Evolutionary conservation across 148 eudicot species (phyloP).

Genomic region (Gaultheria prostrata): DNA sequence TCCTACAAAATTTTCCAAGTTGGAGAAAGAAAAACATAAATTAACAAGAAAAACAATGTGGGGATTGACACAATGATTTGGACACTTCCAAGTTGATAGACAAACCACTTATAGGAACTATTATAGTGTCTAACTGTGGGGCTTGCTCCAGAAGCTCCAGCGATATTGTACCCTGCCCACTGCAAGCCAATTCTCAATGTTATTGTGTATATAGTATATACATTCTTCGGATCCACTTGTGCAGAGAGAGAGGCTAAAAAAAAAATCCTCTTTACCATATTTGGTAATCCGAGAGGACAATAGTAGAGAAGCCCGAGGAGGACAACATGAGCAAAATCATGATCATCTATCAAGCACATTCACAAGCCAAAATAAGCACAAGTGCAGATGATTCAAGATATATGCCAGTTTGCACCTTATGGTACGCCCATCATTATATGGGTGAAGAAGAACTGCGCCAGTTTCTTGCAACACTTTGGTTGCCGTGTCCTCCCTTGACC

Average conservation of each 20-base stretch:
- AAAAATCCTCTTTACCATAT: not conserved
- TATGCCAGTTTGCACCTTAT: conserved; percentile 48
- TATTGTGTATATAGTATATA: not conserved
- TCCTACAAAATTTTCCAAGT: conserved; percentile 40
- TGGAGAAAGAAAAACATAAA: not conserved
- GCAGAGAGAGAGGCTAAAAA: not conserved
- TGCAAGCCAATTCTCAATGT: conserved; percentile 21
- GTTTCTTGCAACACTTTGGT: conserved; percentile 70
- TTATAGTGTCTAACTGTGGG: conserved; percentile 79
- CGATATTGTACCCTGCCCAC: conserved; percentile 93
- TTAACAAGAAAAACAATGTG: not conserved
- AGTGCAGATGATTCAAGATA: not conserved
- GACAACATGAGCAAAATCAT: not conserved
- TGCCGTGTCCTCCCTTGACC: conserved; percentile 73
- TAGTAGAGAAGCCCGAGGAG: not conserved
- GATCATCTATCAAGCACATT: not conserved
- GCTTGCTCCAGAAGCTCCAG: conserved; percentile 89
- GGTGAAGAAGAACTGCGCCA: conserved; percentile 86
- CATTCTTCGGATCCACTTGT: not conserved
- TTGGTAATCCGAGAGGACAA: not conserved
- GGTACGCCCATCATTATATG: conserved; percentile 78
- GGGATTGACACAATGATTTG: not conserved
- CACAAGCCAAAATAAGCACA: not conserved
- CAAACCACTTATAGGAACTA: conserved; percentile 89
- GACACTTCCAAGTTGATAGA: not conserved